These are phyloP conservation scores for Mycena chlorophos DNA, from an alignment of 768 basidiomycete species.

Conservation along the genomic window DNA sequence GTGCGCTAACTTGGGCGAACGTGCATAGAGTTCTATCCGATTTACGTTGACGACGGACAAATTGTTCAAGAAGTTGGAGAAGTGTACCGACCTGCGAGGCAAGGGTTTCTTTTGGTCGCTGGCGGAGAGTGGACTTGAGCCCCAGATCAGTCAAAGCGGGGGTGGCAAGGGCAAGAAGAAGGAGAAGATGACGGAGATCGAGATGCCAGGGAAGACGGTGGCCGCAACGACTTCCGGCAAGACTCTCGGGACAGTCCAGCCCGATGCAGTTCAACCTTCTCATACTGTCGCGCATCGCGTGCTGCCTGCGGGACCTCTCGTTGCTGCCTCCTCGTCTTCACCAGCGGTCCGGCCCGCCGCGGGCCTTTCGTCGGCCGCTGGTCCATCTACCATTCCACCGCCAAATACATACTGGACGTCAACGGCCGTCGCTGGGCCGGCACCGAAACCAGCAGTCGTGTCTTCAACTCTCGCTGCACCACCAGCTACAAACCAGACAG, in stretches of 20 bases:
- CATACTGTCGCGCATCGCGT: not conserved
- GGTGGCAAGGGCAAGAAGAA: conserved; percentile 52
- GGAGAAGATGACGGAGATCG: conserved; percentile 45
- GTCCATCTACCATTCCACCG: conserved; percentile 25
- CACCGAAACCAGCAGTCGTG: conserved; percentile 12
- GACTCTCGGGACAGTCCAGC: too few species aligned
- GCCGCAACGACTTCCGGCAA: not conserved
- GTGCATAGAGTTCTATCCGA: conserved; percentile 81
- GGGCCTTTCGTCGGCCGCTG: conserved; percentile 24
- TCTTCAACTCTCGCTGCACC: conserved; percentile 8
- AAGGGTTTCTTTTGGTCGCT: conserved; percentile 95
- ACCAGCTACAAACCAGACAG: conserved; percentile 30
- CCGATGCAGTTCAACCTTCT: too few species aligned
- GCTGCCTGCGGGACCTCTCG: not conserved
- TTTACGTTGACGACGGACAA: conserved; percentile 93
- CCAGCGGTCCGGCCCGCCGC: conserved; percentile 16
- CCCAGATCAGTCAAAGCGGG: conserved; percentile 35
- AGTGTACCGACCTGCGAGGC: conserved; percentile 79
- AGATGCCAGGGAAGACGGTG: not conserved
- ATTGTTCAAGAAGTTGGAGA: conserved; percentile 89
- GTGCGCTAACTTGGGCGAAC: conserved; percentile 13
- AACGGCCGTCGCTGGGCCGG: too few species aligned
- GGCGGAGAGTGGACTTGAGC: conserved; percentile 67
- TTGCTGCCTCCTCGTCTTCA: not conserved
- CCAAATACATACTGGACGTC: not conserved